Conservation (phyloP, 345 rosid species). For the Arabidopsis suecica region DNA sequence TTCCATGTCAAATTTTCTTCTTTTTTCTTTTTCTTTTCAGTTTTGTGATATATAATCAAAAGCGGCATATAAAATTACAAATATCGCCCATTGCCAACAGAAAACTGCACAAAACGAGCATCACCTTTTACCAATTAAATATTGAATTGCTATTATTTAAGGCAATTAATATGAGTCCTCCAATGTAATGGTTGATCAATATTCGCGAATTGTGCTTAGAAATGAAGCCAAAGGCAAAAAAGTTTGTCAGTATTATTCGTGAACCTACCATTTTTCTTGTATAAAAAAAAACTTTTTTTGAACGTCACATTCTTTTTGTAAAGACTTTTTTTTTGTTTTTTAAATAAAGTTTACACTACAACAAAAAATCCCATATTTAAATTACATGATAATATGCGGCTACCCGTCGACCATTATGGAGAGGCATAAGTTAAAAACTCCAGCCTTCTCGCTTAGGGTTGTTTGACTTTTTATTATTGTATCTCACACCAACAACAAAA, state of each 20-base stretch:
- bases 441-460: slow-evolving; percentile 19
- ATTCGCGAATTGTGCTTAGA: slow-evolving; percentile 6
- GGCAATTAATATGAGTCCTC: neutral
- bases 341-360: no score
- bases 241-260: neutral
- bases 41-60: no score
- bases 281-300: neutral
- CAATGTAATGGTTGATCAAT: neutral
- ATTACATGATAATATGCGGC: neutral
- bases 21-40: no score
- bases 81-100: neutral
- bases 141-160: neutral
- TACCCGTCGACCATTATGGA: neutral
- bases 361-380: no score
- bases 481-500: slow-evolving; percentile 1
- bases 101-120: neutral
- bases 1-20: no score
- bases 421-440: slow-evolving; percentile 4
- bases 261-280: neutral
- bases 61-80: no score
- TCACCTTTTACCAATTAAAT: neutral
- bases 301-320: no score
- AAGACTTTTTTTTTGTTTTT: no score
- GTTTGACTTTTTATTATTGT: neutral
- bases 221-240: neutral